phyloP scores from a whole-genome alignment of 176 grass and related monocot genomes.

The Phoenix dactylifera region DNA sequence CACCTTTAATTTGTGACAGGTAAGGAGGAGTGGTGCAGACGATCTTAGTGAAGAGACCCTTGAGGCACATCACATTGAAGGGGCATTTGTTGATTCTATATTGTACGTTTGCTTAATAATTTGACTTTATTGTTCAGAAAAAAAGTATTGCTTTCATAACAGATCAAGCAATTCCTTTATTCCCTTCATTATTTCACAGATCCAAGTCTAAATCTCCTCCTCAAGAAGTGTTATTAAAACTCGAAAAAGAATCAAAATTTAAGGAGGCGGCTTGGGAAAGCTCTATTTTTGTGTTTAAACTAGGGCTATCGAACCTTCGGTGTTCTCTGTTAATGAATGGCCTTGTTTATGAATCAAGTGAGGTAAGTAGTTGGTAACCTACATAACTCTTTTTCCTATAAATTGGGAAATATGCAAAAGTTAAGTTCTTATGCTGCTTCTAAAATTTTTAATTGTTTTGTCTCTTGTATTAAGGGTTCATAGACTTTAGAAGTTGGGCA shows the following conservation, averaged over 20 bases:
- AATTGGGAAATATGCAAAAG: no score
- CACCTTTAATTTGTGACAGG: constrained; percentile 29
- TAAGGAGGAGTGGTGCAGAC: constrained; percentile 42
- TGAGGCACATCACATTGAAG: constrained; percentile 83
- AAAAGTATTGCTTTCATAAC: no score
- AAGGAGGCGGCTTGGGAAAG: constrained; percentile 71
- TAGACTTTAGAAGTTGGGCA: no score
- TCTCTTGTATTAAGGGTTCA: no score
- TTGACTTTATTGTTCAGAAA: background rate
- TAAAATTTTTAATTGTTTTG: no score
- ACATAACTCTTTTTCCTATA: no score
- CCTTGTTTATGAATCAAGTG: constrained; percentile 73
- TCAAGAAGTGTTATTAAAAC: constrained; percentile 74
- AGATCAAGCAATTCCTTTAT: no score
- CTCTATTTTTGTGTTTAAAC: constrained; percentile 77
- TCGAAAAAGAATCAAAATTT: constrained; percentile 56
- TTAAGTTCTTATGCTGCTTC: no score
- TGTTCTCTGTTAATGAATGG: constrained; percentile 96
- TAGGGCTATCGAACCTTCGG: constrained; percentile 68
- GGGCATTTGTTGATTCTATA: constrained; percentile 81
- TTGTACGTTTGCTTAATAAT: constrained; percentile 41
- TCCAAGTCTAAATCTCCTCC: constrained; percentile 87
- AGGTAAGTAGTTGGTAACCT: constrained; percentile 35
- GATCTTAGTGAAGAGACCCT: constrained; percentile 63
- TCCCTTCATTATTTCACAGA: constrained; percentile 27